Evolutionary conservation across 148 eudicot species (phyloP), one percentile per base, ranked within the genome.

Genomic region (Agrostemma githago): DNA sequence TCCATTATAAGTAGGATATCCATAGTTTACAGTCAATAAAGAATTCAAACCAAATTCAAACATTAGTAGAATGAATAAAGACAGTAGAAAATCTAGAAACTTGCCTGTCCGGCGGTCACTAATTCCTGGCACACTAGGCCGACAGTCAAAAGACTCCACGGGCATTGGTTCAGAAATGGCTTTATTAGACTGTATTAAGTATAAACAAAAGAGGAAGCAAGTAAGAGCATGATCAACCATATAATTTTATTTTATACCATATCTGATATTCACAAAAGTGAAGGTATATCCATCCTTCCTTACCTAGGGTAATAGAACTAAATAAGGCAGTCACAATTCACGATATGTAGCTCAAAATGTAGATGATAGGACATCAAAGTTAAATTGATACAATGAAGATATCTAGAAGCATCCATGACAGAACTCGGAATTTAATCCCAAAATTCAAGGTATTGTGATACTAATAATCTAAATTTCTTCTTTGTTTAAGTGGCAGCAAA

Each of bases 101-200:
- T 83, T 76, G 83, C 98, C 98, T 86, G 81, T 86, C 62, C 74
- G 83, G 46, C 84, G 87, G 74, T 90, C 90, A 76, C 83, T 86
- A 42, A 80, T 79, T 79, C 83, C 89, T 8, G 85, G 90, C 78
- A 88, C 85, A 80, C 79, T 85, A 62, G 92, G 83, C 43, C 51
- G 84, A 82, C 83, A 83, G 59, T 87, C 84, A 6, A 72, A 77
- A 39, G 73, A 67, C 79, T 74, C 77, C 51, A 43, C 71, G 72
- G 19, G 75, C 59, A 76, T 61, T 16, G 73, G 75, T 62, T 82
- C 94, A 66, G 83, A 48, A 66, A 77, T 68, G 70, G 81, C 76
- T 73, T 73, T 80, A 78, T 72, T 73, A 69, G 68, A 74, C 97
- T 92, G 89, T 57, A 62, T 75, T 66, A 66, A 11, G 41, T 46